Conservation (phyloP, 164 flowering plant species). For the Sedum album region DNA sequence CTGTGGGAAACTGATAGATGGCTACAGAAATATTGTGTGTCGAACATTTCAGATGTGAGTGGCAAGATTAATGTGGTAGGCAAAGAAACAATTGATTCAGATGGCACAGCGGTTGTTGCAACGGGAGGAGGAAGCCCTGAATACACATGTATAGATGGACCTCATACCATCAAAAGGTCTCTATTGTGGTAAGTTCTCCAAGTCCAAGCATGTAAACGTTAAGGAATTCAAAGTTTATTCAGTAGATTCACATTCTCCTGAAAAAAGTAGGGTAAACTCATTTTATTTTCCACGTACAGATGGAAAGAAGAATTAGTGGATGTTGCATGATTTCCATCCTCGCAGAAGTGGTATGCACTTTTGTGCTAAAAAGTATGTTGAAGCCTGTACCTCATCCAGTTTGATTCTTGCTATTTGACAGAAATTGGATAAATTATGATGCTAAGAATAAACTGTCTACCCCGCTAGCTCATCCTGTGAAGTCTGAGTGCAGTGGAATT, state of each 20-base stretch:
- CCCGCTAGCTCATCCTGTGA: neutral
- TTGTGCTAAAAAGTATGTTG: neutral
- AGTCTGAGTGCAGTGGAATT: neutral
- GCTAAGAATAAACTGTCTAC: neutral
- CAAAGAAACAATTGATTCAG: constrained; percentile 27
- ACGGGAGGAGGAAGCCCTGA: constrained; percentile 54
- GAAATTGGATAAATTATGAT: neutral
- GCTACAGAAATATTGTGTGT: constrained; percentile 65
- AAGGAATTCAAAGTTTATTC: neutral
- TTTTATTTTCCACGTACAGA: neutral
- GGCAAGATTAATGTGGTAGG: constrained; percentile 22
- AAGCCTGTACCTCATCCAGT: neutral
- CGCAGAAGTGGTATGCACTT: neutral
- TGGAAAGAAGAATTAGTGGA: neutral
- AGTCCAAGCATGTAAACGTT: too few relatives aligned
- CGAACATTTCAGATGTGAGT: constrained; percentile 20
- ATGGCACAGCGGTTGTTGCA: constrained; percentile 36
- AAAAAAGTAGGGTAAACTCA: too few relatives aligned
- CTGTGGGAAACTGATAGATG: constrained; percentile 98
- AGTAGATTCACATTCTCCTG: too few relatives aligned
- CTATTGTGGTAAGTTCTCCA: constrained; percentile 50
- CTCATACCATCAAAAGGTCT: constrained; percentile 33
- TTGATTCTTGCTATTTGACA: neutral
- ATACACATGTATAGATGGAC: constrained; percentile 23
- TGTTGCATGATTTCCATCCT: neutral